These are phyloP conservation scores for Neonothopanus nambi DNA, from an alignment of 1,284 basidiomycete genomes.

Conservation along the genomic window DNA sequence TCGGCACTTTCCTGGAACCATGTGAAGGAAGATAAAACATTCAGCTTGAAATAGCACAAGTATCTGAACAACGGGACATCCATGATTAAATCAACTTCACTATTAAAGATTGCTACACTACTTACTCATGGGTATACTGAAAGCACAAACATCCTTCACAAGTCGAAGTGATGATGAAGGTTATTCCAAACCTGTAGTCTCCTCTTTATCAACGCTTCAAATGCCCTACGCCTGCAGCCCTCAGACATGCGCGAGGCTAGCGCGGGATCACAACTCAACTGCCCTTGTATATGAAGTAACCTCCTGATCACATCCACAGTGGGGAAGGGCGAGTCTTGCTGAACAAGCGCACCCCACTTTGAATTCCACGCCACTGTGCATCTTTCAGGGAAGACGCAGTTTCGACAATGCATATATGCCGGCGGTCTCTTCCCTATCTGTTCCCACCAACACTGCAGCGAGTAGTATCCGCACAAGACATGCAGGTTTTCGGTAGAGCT, in stretches of 20 bases:
- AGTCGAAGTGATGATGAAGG: slow-evolving; percentile 16
- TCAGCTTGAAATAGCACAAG: too few species aligned
- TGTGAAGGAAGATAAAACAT: too few species aligned
- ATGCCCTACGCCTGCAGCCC: slow-evolving; percentile 8
- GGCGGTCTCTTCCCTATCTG: slow-evolving; percentile 11
- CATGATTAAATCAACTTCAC: background rate
- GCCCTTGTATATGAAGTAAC: slow-evolving; percentile 8
- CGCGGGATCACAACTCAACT: slow-evolving; percentile 1
- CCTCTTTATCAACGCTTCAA: slow-evolving; percentile 6
- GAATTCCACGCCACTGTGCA: slow-evolving; percentile 3
- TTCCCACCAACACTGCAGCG: slow-evolving; percentile 12
- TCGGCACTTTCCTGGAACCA: too few species aligned
- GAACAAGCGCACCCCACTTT: background rate
- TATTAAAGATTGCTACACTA: background rate
- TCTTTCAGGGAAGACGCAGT: slow-evolving; percentile 7
- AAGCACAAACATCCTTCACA: slow-evolving; percentile 3
- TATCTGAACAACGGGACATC: background rate
- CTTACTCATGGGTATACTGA: background rate
- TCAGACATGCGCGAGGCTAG: slow-evolving; percentile 6
- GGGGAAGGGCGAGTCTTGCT: slow-evolving; percentile 5
- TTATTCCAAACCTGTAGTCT: slow-evolving; percentile 7
- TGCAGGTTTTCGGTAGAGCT: slow-evolving; percentile 9
- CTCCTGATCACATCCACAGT: slow-evolving; percentile 9
- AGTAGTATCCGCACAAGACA: slow-evolving; percentile 13
- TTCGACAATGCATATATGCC: slow-evolving; percentile 7